Conservation (phyloP, 176 grass and related monocot species). For the Canna indica region DNA sequence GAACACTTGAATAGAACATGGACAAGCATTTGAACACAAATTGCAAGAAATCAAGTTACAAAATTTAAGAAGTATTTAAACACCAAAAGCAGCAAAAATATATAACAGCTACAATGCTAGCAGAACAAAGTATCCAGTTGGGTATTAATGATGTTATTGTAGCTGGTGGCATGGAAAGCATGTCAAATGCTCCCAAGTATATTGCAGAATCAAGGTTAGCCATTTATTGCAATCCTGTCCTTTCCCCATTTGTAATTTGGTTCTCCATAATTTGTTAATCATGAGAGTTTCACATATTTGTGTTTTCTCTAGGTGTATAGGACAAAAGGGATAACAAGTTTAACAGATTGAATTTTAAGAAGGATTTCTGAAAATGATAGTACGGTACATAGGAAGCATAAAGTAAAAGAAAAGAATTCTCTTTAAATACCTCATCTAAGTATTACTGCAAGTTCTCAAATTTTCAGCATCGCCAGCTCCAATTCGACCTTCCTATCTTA, state of each 20-base stretch:
- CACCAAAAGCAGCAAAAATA: no score
- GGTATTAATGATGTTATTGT: conserved; percentile 76
- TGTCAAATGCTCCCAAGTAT: conserved; percentile 94
- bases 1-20: no score
- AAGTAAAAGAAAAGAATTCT: no score
- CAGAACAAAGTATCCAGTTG: conserved; percentile 77
- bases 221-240: not conserved
- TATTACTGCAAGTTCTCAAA: no score
- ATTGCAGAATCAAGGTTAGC: conserved; percentile 51
- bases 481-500: no score
- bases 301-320: not conserved
- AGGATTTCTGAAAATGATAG: no score
- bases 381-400: no score
- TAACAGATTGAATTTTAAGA: not conserved
- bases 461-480: no score
- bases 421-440: no score
- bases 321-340: not conserved
- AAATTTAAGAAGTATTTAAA: no score
- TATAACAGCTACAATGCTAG: conserved; percentile 64
- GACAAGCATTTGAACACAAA: no score
- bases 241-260: not conserved
- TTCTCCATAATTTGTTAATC: not conserved
- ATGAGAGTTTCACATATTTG: not conserved
- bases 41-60: no score
- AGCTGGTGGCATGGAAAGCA: conserved; percentile 94